A percentile compares a stretch with the other conserved stretches of the same genome.
These are phyloP conservation scores for Cucurbita argyrosperma DNA, from an alignment of 306 rosid species.

Conservation along the genomic window DNA sequence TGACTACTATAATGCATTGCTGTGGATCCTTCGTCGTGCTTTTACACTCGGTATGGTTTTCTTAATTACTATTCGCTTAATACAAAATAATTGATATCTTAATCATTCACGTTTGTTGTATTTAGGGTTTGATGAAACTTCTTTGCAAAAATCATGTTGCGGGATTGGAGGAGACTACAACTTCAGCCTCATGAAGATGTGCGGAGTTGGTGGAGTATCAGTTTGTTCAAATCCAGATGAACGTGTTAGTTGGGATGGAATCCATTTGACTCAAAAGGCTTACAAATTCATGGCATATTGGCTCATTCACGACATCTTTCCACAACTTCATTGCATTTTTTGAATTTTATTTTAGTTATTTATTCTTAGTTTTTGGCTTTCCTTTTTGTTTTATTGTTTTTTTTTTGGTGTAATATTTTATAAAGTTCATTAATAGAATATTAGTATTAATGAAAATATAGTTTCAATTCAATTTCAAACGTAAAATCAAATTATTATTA, in stretches of 20 bases:
- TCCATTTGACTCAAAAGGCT: constrained; percentile 10
- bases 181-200: background rate
- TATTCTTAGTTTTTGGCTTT: too few relatives aligned
- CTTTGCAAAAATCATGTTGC: constrained; percentile 13
- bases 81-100: too few relatives aligned
- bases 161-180: constrained; percentile 7
- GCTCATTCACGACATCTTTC: constrained; percentile 7
- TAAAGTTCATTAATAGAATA: too few relatives aligned
- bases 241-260: constrained; percentile 11
- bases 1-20: too few relatives aligned
- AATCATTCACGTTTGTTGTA: too few relatives aligned
- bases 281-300: background rate
- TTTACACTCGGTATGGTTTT: too few relatives aligned
- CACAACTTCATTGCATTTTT: background rate
- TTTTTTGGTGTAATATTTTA: background rate
- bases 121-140: background rate
- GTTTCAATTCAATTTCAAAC: too few relatives aligned
- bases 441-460: too few relatives aligned
- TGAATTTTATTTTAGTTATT: background rate
- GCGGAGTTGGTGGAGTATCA: background rate
- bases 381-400: too few relatives aligned
- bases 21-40: too few relatives aligned
- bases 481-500: too few relatives aligned
- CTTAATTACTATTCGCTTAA: too few relatives aligned
- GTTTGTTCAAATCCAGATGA: constrained; percentile 3